These are phyloP conservation scores for Rhizophora mangle DNA, from an alignment of 345 rosid species.

Conservation along the genomic window DNA sequence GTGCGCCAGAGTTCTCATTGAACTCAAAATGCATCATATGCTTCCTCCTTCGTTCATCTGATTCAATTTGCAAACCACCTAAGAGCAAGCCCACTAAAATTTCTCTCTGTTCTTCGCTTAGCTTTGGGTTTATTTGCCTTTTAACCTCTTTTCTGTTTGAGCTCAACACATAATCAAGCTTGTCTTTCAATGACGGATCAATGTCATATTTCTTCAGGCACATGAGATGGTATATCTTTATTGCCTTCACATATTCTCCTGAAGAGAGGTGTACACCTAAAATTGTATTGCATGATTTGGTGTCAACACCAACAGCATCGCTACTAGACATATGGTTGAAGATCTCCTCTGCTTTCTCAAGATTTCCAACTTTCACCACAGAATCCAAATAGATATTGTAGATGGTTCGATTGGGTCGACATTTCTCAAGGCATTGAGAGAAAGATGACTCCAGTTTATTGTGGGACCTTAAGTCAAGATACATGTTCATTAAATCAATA, in stretches of 20 bases:
- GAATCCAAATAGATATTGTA: slow-evolving; percentile 71
- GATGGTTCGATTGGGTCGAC: slow-evolving; percentile 55
- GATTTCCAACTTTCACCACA: slow-evolving; percentile 47
- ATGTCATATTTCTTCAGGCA: slow-evolving; percentile 60
- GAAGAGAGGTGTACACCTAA: slow-evolving; percentile 54
- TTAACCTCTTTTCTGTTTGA: slow-evolving; percentile 49
- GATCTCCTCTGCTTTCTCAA: slow-evolving; percentile 59
- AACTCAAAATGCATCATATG: slow-evolving; percentile 62
- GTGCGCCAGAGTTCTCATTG: slow-evolving; percentile 45
- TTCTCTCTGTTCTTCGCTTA: slow-evolving; percentile 82
- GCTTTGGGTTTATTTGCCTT: slow-evolving; percentile 54
- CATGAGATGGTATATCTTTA: slow-evolving; percentile 64
- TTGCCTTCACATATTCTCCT: slow-evolving; percentile 55
- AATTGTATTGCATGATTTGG: slow-evolving; percentile 60
- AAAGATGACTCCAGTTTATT: slow-evolving; percentile 53
- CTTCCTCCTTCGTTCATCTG: slow-evolving; percentile 52
- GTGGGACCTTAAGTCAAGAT: slow-evolving; percentile 49
- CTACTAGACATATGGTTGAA: slow-evolving; percentile 52
- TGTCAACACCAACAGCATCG: slow-evolving; percentile 48
- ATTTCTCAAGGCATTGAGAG: slow-evolving; percentile 55
- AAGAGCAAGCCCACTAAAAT: slow-evolving; percentile 74
- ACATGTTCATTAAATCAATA: slow-evolving; percentile 51
- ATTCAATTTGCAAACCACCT: slow-evolving; percentile 71
- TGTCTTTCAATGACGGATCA: slow-evolving; percentile 51
- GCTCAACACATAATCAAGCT: slow-evolving; percentile 58